phyloP scores from a whole-genome alignment of 202 grass and related monocot genomes.

The Carex arenaria region DNA sequence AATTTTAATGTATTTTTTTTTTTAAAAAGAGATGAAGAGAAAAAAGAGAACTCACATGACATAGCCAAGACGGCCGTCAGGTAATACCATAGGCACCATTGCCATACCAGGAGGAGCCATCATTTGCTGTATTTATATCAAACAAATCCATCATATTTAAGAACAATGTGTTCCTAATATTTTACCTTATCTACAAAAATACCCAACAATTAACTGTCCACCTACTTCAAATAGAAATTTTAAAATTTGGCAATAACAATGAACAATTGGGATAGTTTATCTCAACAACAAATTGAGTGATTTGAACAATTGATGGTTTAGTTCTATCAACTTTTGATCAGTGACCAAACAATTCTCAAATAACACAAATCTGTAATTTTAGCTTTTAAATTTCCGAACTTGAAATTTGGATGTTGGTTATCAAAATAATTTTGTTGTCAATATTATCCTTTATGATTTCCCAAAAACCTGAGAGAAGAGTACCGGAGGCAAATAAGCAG shows the following conservation, averaged over 20 bases:
- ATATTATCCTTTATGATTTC: background rate
- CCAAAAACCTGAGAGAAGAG: background rate
- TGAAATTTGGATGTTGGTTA: background rate
- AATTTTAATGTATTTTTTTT: background rate
- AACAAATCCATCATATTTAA: slow-evolving; percentile 4
- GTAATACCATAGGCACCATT: slow-evolving; percentile 66
- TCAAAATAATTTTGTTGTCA: background rate
- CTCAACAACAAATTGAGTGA: background rate
- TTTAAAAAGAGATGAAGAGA: slow-evolving; percentile 2
- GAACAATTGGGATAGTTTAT: background rate
- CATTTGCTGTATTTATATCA: slow-evolving; percentile 36
- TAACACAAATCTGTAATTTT: background rate
- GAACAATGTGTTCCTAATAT: background rate
- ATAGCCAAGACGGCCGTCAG: slow-evolving; percentile 67
- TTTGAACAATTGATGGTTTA: background rate
- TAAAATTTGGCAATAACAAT: background rate
- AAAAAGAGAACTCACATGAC: slow-evolving; percentile 41
- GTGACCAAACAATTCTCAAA: background rate
- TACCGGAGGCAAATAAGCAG: slow-evolving; percentile 49
- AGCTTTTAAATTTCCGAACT: background rate
- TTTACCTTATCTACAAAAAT: background rate
- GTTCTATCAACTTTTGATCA: background rate
- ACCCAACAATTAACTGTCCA: background rate
- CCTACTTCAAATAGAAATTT: background rate
- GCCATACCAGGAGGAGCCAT: slow-evolving; percentile 41